Evolutionary conservation across 2,329 filamentous ascomycete genomes (phyloP), one percentile per base, ranked within the genome.

Genomic region (Microsporum audouinii): DNA sequence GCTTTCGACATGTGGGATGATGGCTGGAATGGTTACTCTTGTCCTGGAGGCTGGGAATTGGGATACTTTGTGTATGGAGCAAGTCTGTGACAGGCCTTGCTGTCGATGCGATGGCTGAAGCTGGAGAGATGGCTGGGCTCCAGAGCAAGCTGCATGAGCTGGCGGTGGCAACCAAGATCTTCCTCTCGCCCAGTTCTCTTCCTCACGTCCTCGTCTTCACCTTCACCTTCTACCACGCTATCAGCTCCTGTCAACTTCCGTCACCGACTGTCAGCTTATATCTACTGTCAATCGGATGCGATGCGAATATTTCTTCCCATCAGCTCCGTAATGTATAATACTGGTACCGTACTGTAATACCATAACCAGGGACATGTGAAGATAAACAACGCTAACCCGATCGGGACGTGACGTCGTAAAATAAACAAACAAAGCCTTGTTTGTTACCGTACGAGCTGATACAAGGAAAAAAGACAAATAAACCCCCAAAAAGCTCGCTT

Each of bases 391-490:
- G 57, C 39, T 59, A 59, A 12, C 57, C 57, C 1, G 10, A 49
- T 49, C n/a, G 27, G 39, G 57, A 14, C 57, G 43, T 47, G 57
- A 36, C 43, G 29, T 43, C 29, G 57, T 31, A 47, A 49, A 33
- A 38, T 47, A 31, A 34, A 53, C 27, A 39, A 61, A 36, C 27
- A 41, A 43, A 38, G 5, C 36, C 29, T 17, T 36, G 41, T 41
- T 39, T 56, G 38, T 36, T 38, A 56, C 58, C 38, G 53, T 62
- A 39, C 41, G 39, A 43, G 45, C 43, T 57, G 55, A 38, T 47
- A 39, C 27, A 58, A 27, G 45, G 17, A 51, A 57, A 60, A 17
- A 51, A 29, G 68, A 69, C 69, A 70, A 68, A 65, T 65, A 58
- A 58, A 61, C 47, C 39, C 65, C 61, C 62, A 23, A 23, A 23